These are phyloP conservation scores for Mycena metata DNA, from an alignment of 768 basidiomycete genomes.

Conservation along the genomic window DNA sequence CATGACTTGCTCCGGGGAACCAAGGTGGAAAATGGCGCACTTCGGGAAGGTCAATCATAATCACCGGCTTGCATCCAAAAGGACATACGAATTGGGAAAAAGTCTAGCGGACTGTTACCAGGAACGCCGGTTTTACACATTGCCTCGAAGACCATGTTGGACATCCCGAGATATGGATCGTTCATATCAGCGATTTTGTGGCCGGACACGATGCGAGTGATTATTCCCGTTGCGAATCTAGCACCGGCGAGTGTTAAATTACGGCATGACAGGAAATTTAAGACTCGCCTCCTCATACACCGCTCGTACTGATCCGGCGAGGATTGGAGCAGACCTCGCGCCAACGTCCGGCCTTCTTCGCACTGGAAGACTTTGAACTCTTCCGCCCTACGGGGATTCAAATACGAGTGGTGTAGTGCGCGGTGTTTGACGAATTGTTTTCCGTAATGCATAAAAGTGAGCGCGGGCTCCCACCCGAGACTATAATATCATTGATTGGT, in stretches of 20 bases:
- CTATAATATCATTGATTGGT: conserved; percentile 3
- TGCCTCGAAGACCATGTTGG: conserved; percentile 44
- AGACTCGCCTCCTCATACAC: background rate
- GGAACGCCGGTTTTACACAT: conserved; percentile 21
- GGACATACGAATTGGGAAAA: conserved; percentile 45
- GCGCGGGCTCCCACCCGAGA: conserved; percentile 31
- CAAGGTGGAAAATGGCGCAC: conserved; percentile 50
- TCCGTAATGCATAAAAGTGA: conserved; percentile 36
- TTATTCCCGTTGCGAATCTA: conserved; percentile 39
- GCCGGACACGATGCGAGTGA: conserved; percentile 49
- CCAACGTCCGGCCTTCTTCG: conserved; percentile 46
- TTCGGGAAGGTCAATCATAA: conserved; percentile 17
- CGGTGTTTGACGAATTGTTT: conserved; percentile 37
- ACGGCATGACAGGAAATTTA: background rate
- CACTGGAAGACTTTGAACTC: conserved; percentile 44
- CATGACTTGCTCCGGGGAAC: conserved; percentile 50
- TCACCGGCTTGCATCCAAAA: too few species aligned
- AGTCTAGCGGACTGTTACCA: conserved; percentile 40
- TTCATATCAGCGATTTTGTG: conserved; percentile 47
- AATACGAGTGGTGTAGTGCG: conserved; percentile 35
- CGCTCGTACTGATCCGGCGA: conserved; percentile 4
- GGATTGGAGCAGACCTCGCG: background rate
- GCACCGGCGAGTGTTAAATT: background rate
- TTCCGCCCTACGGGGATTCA: conserved; percentile 38
- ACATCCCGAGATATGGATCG: conserved; percentile 53